These are phyloP conservation scores for Tetracladium marchalianum DNA, from an alignment of 495 filamentous ascomycete species.

Conservation along the genomic window DNA sequence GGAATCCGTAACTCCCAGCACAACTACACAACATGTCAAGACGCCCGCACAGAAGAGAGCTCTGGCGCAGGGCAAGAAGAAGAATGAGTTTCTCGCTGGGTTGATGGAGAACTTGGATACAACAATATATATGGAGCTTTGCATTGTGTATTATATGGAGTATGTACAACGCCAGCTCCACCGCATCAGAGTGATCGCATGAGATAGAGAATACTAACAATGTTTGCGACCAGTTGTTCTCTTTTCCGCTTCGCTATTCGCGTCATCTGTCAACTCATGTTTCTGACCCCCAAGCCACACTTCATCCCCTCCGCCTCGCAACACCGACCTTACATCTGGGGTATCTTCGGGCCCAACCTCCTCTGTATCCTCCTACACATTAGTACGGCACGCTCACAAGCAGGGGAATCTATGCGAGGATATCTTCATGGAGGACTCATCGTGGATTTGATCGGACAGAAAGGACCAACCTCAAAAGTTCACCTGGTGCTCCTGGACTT, in stretches of 20 bases:
- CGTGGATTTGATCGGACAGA: slow-evolving; percentile 83
- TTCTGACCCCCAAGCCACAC: slow-evolving; percentile 67
- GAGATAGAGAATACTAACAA: neutral
- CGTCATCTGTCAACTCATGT: slow-evolving; percentile 58
- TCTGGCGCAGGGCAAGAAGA: slow-evolving; percentile 42
- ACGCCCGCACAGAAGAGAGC: slow-evolving; percentile 28
- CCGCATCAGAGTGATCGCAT: neutral
- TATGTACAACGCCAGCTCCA: slow-evolving; percentile 29
- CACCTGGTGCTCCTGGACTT: slow-evolving; percentile 56
- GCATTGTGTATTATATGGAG: slow-evolving; percentile 87
- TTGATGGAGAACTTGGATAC: slow-evolving; percentile 68
- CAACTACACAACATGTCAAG: slow-evolving; percentile 17
- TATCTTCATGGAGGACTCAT: slow-evolving; percentile 80
- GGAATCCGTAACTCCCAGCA: slow-evolving; percentile 17
- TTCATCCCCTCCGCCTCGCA: slow-evolving; percentile 50
- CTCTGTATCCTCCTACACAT: slow-evolving; percentile 66
- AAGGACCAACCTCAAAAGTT: slow-evolving; percentile 57
- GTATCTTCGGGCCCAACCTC: slow-evolving; percentile 59
- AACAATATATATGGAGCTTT: slow-evolving; percentile 71
- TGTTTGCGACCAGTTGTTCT: slow-evolving; percentile 51
- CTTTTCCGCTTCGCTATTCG: slow-evolving; percentile 63
- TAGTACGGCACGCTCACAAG: slow-evolving; percentile 49
- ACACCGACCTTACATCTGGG: slow-evolving; percentile 56
- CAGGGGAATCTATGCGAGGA: slow-evolving; percentile 64
- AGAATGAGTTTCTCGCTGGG: slow-evolving; percentile 54